phyloP scores from a whole-genome alignment of 2,329 filamentous ascomycete genomes.

The Hypomyces perniciosus region DNA sequence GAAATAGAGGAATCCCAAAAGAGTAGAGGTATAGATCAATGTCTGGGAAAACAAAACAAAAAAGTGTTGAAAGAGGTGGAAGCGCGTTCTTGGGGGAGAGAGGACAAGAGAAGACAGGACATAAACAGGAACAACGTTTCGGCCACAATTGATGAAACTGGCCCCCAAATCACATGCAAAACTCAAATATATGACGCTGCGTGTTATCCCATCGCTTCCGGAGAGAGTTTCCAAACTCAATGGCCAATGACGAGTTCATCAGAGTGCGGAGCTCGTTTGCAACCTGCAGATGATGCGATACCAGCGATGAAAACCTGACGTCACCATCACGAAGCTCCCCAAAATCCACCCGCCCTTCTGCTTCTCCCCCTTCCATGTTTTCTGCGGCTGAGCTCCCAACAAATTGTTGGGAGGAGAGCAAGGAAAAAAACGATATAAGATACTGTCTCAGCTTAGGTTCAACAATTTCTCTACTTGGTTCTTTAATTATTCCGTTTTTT shows the following conservation, averaged over 20 bases:
- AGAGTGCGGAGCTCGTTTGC: constrained; percentile 7
- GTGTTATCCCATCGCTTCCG: background rate
- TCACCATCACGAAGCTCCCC: constrained; percentile 16
- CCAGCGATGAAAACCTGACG: constrained; percentile 19
- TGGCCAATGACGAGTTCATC: constrained; percentile 4
- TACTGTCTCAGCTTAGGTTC: too few species aligned
- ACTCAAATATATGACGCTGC: background rate
- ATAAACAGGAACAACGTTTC: background rate
- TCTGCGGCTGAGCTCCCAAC: background rate
- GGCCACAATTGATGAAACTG: background rate
- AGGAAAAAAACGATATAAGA: too few species aligned
- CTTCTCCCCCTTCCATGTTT: background rate
- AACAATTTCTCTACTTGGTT: background rate
- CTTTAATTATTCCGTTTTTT: too few species aligned
- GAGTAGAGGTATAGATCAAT: too few species aligned
- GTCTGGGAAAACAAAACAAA: too few species aligned
- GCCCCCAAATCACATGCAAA: constrained; percentile 9
- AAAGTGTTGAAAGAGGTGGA: background rate
- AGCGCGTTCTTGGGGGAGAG: background rate
- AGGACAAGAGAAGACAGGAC: background rate
- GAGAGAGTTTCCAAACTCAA: background rate
- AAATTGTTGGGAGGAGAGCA: background rate
- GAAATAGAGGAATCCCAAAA: background rate
- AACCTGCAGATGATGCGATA: background rate
- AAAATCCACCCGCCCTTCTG: too few species aligned